Conservation (phyloP, 2,329 filamentous ascomycete genomes). For the Penicillium concentricum region DNA sequence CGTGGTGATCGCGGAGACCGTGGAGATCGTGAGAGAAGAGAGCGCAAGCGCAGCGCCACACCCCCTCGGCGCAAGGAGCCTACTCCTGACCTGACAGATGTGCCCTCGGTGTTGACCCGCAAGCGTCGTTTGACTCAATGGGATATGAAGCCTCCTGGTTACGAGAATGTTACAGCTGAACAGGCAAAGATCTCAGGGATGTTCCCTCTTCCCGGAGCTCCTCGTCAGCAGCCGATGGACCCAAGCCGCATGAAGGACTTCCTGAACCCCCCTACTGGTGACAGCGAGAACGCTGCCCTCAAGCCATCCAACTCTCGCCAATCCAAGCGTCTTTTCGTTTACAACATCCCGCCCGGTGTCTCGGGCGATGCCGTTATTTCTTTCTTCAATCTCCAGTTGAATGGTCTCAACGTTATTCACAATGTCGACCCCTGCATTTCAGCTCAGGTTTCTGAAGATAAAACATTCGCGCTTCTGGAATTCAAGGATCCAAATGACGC, state of each 20-base stretch:
- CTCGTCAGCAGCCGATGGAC: slow-evolving; percentile 92
- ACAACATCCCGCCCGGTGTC: slow-evolving; percentile 72
- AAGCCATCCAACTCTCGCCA: slow-evolving; percentile 93
- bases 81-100: slow-evolving; percentile 87
- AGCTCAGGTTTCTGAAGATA: slow-evolving; percentile 77
- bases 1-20: slow-evolving; percentile 34
- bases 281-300: slow-evolving; percentile 69
- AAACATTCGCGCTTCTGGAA: slow-evolving; percentile 80
- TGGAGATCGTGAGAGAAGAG: slow-evolving; percentile 44
- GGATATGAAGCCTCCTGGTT: slow-evolving; percentile 98
- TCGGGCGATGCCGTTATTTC: slow-evolving; percentile 73
- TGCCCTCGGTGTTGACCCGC: slow-evolving; percentile 77
- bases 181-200: slow-evolving; percentile 98
- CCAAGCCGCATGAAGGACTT: slow-evolving; percentile 91
- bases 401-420: slow-evolving; percentile 89
- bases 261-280: slow-evolving; percentile 82
- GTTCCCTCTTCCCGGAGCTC: slow-evolving; percentile 96
- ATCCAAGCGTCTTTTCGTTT: slow-evolving; percentile 84
- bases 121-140: slow-evolving; percentile 95
- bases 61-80: slow-evolving; percentile 90
- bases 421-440: slow-evolving; percentile 80
- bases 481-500: slow-evolving; percentile 86
- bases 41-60: slow-evolving; percentile 70
- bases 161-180: slow-evolving; percentile 96
- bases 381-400: slow-evolving; percentile 96